These are phyloP conservation scores for Rhodomyrtus tomentosa DNA, from an alignment of 345 rosid species.

Conservation along the genomic window DNA sequence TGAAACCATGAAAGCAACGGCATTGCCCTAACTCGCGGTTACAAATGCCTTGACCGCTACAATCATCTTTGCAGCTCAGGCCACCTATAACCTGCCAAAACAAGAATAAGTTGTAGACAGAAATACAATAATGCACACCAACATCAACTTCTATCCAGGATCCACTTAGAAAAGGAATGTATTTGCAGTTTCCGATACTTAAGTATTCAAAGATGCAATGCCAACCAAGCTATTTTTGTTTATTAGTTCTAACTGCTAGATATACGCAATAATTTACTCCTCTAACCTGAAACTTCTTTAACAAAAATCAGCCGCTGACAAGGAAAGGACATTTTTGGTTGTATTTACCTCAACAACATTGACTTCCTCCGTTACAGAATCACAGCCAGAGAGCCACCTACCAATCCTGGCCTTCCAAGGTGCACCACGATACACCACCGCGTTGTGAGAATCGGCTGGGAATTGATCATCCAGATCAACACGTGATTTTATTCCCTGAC, in stretches of 20 bases:
- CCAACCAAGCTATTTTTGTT: not conserved
- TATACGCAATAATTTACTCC: not conserved
- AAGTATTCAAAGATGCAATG: not conserved
- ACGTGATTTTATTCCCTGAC: slow-evolving; percentile 6
- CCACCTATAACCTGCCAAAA: slow-evolving; percentile 63
- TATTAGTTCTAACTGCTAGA: not conserved
- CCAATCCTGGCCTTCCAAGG: slow-evolving; percentile 88
- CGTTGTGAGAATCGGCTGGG: slow-evolving; percentile 67
- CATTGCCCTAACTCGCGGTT: slow-evolving; percentile 73
- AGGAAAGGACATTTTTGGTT: not conserved
- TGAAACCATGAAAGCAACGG: slow-evolving; percentile 82
- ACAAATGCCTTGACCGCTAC: slow-evolving; percentile 86
- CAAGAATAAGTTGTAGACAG: not conserved
- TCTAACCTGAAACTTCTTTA: not conserved
- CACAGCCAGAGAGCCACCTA: slow-evolving; percentile 86
- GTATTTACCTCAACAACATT: slow-evolving; percentile 46
- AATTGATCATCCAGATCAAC: slow-evolving; percentile 45
- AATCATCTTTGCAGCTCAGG: slow-evolving; percentile 46
- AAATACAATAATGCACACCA: not conserved
- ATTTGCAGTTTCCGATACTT: not conserved
- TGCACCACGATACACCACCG: slow-evolving; percentile 62
- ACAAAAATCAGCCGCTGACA: not conserved
- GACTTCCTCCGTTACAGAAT: slow-evolving; percentile 41
- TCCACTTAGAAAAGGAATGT: not conserved
- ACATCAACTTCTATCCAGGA: not conserved